Conservation (phyloP, 768 basidiomycete species). For the Gymnopilus junonius region DNA sequence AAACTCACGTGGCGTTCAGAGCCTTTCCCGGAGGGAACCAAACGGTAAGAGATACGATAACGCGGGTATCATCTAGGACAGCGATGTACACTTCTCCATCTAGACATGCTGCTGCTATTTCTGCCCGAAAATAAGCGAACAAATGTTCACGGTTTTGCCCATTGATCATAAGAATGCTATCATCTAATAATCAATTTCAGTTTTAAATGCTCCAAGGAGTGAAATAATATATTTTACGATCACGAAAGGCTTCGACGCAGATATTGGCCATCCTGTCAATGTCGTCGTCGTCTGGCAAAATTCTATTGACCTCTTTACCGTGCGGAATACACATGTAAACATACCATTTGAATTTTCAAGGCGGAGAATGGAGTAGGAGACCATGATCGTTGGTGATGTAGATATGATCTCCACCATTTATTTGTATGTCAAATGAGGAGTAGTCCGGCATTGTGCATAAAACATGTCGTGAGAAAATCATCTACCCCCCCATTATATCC, state of each 20-base stretch:
- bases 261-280: not conserved
- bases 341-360: not conserved
- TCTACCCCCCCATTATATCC: too few species aligned
- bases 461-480: too few species aligned
- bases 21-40: slow-evolving; percentile 5
- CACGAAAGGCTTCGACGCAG: not conserved
- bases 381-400: too few species aligned
- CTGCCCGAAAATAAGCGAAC: not conserved
- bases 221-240: not conserved
- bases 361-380: too few species aligned
- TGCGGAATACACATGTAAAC: not conserved
- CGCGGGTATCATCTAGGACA: not conserved
- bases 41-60: not conserved
- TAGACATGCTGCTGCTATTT: not conserved
- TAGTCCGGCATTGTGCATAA: too few species aligned
- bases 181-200: not conserved
- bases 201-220: not conserved
- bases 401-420: too few species aligned
- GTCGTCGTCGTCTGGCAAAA: not conserved
- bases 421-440: too few species aligned
- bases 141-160: not conserved
- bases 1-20: not conserved
- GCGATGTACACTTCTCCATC: slow-evolving; percentile 4
- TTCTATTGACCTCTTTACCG: not conserved
- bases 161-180: not conserved